phyloP scores from a whole-genome alignment of 805 yeast species.

The Candida germanica region DNA sequence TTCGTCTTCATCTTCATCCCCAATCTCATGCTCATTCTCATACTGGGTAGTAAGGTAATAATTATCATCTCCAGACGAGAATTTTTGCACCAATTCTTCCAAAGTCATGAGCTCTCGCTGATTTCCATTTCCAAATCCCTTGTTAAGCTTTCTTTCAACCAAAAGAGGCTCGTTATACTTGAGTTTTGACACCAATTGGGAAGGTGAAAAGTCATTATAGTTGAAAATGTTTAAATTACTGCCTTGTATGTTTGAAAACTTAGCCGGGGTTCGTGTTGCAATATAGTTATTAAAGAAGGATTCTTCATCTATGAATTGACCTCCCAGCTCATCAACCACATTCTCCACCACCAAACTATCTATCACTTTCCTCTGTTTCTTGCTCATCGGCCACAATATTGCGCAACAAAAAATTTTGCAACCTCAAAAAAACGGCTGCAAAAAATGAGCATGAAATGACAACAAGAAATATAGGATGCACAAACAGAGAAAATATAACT shows the following conservation, averaged over 20 bases:
- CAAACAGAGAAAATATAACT: too few species aligned
- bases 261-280: constrained; percentile 46
- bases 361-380: constrained; percentile 1
- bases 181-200: constrained; percentile 35
- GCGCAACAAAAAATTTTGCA: not conserved
- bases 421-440: too few species aligned
- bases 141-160: constrained; percentile 52
- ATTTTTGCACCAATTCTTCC: constrained; percentile 42
- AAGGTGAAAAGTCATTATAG: constrained; percentile 25
- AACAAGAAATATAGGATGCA: too few species aligned
- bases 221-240: constrained; percentile 34
- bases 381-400: not conserved
- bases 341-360: not conserved
- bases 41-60: constrained; percentile 73
- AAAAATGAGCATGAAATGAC: too few species aligned
- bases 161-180: constrained; percentile 38
- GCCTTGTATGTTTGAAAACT: constrained; percentile 17
- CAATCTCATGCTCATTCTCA: constrained; percentile 25
- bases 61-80: constrained; percentile 37
- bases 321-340: not conserved
- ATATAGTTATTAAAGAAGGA: constrained; percentile 41
- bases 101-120: constrained; percentile 51
- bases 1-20: constrained; percentile 11
- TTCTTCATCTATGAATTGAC: not conserved
- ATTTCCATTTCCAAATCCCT: constrained; percentile 70